Evolutionary conservation across 1,139 yeast genomes (phyloP), one percentile per base, ranked within the genome.

Genomic region (Geotrichum carabidarum): DNA sequence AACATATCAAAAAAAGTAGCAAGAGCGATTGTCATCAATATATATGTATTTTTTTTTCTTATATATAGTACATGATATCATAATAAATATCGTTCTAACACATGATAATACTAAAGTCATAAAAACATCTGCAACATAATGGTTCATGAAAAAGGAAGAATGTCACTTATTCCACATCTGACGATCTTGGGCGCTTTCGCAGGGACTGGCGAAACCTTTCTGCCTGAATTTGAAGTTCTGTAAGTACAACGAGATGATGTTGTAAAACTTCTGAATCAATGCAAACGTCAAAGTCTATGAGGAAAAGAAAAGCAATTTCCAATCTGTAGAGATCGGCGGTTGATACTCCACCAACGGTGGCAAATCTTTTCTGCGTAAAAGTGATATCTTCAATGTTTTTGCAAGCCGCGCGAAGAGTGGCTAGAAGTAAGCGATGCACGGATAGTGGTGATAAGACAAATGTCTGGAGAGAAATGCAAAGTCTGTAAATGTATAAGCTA

Each of bases 261-360:
- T 45, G 49, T 15, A 45, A 17, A 14, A 18, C 42, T 12, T 41
- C 38, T 7, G 49, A 14, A 22, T 45, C 73, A 11, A 71, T 68
- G 43, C 63, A 63, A 44, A 74, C 60, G 49, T 72, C 70, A 56
- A 71, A 68, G 61, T 74, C 70, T 53, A 66, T 43, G 34, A 77
- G 59, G 51, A 73, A 73, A 51, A 80, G 60, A 30, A 80, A 62
- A 0, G 81, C 73, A 8, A 78, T 70, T 61, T 81, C 85, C 47
- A 81, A 63, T 40, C 73, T 68, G 37, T 73, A 70, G 35, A 81
- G 65, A 48, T 80, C 80, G 15, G 64, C 62, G 32, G 71, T 67
- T 7, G 76, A 67, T 5, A 80, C 69, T 1, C 84, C 84, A 12
- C 80, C 79, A 4, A 79, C 81, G 51, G 76, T 76, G 30, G 83